Evolutionary conservation across 208 protist genomes (phyloP).

Genomic region (Trypanosoma theileri): DNA sequence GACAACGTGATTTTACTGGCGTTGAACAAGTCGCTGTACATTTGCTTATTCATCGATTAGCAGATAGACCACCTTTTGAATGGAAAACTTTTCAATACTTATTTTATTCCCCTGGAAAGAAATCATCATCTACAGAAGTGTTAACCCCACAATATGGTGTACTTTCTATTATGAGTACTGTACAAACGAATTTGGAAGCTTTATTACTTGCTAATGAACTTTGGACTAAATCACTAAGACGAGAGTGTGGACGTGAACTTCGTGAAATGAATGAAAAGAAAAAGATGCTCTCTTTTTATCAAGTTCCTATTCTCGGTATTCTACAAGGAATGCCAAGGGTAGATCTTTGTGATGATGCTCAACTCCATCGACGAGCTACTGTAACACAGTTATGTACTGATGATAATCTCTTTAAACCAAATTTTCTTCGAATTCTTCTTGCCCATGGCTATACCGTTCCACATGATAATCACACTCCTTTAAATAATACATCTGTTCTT

Average conservation of each 20-base stretch:
- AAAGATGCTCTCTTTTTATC: conserved; percentile 59
- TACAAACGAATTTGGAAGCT: conserved; percentile 38
- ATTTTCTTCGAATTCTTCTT: conserved; percentile 63
- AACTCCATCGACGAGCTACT: conserved; percentile 46
- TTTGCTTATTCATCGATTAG: conserved; percentile 48
- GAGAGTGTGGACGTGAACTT: background rate
- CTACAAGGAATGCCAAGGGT: conserved; percentile 70
- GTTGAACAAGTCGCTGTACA: conserved; percentile 39
- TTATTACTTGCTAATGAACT: conserved; percentile 29
- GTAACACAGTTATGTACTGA: conserved; percentile 41
- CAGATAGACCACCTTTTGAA: conserved; percentile 48
- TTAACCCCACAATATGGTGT: conserved; percentile 38
- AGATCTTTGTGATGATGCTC: conserved; percentile 51
- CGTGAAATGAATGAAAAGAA: conserved; percentile 21
- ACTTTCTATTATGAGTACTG: conserved; percentile 41
- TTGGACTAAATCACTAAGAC: conserved; percentile 1
- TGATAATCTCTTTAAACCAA: conserved; percentile 20
- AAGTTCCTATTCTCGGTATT: conserved; percentile 60
- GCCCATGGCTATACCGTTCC: conserved; percentile 59
- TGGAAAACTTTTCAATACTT: conserved; percentile 42
- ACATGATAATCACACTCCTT: background rate
- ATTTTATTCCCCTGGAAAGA: conserved; percentile 18
- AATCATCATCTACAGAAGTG: conserved; percentile 1
- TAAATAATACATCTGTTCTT: conserved; percentile 31
- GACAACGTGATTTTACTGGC: conserved; percentile 45